These are phyloP conservation scores for Apiospora arundinis DNA, from an alignment of 2,329 filamentous ascomycete species.

Conservation along the genomic window DNA sequence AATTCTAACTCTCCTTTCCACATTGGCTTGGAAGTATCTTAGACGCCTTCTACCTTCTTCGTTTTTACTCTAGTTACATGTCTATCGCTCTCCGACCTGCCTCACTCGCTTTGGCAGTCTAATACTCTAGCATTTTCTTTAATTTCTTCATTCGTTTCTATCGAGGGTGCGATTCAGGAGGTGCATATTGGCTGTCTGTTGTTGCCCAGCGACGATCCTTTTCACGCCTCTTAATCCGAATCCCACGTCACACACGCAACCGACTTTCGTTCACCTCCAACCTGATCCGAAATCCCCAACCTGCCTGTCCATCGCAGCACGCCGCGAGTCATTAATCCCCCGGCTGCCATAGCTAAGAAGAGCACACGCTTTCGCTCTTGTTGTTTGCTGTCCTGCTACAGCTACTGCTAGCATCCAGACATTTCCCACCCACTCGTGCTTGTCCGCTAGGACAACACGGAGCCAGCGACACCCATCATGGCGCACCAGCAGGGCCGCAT, in stretches of 20 bases:
- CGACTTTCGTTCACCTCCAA: constrained; percentile 16
- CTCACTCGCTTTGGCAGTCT: constrained; percentile 67
- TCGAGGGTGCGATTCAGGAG: constrained; percentile 25
- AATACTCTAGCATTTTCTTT: constrained; percentile 42
- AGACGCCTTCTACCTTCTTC: constrained; percentile 28
- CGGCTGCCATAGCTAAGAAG: background rate
- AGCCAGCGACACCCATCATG: constrained; percentile 49
- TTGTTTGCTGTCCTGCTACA: constrained; percentile 3
- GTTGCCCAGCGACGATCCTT: constrained; percentile 23
- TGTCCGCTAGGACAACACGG: constrained; percentile 49
- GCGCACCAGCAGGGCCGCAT: constrained; percentile 59
- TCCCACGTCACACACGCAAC: constrained; percentile 18
- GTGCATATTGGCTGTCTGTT: constrained; percentile 17
- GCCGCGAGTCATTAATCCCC: constrained; percentile 5
- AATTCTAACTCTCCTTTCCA: constrained; percentile 13
- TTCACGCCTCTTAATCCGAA: constrained; percentile 14
- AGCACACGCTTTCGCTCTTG: constrained; percentile 11
- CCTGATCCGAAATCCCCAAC: background rate
- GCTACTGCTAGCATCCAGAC: constrained; percentile 1
- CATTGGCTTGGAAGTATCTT: constrained; percentile 15
- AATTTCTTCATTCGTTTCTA: constrained; percentile 29
- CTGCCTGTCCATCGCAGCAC: background rate
- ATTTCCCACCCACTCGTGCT: constrained; percentile 39
- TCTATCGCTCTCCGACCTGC: constrained; percentile 39
- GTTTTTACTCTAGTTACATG: constrained; percentile 30